A percentile compares a stretch with the other conserved stretches of the same genome.
phyloP scores from a whole-genome alignment of 2,329 filamentous ascomycete genomes.

The Zymoseptoria tritici region DNA sequence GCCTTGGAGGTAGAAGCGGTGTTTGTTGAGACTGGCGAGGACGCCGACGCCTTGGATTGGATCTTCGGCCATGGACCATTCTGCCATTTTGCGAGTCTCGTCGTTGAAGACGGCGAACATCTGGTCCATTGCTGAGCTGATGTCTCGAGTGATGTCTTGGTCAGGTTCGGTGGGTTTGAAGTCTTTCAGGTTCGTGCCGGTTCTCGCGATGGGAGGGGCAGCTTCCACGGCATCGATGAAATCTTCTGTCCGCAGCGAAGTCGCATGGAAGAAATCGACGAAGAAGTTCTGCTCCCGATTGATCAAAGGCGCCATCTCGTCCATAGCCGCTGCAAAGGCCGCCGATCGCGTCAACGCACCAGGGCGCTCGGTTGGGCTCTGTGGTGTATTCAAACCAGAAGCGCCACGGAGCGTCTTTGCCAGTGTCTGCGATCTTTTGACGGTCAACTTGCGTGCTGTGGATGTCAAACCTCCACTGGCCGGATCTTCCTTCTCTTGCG shows the following conservation, averaged over 20 bases:
- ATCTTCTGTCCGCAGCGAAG: slow-evolving; percentile 72
- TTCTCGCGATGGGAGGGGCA: slow-evolving; percentile 58
- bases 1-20: slow-evolving; percentile 70
- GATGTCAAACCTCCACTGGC: slow-evolving; percentile 53
- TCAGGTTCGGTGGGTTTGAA: slow-evolving; percentile 82
- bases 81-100: slow-evolving; percentile 70
- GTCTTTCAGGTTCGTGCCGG: slow-evolving; percentile 63
- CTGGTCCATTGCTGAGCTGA: slow-evolving; percentile 82
- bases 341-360: slow-evolving; percentile 58
- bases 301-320: slow-evolving; percentile 74
- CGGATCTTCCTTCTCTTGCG: slow-evolving; percentile 73
- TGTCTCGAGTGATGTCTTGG: slow-evolving; percentile 71
- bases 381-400: slow-evolving; percentile 51
- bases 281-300: slow-evolving; percentile 95
- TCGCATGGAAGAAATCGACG: slow-evolving; percentile 92
- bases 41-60: slow-evolving; percentile 89
- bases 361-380: slow-evolving; percentile 51
- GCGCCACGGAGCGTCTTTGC: slow-evolving; percentile 65
- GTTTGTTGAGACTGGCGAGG: slow-evolving; percentile 70
- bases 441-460: slow-evolving; percentile 80
- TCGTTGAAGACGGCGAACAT: slow-evolving; percentile 75
- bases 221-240: slow-evolving; percentile 73
- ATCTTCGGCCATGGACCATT: slow-evolving; percentile 75
- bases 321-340: slow-evolving; percentile 69
- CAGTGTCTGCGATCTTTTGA: slow-evolving; percentile 85